A percentile compares a stretch with the other conserved stretches of the same genome.
These are phyloP conservation scores for Globisporangium carolinianum DNA, from an alignment of 352 stramenopile genomes.

Conservation along the genomic window DNA sequence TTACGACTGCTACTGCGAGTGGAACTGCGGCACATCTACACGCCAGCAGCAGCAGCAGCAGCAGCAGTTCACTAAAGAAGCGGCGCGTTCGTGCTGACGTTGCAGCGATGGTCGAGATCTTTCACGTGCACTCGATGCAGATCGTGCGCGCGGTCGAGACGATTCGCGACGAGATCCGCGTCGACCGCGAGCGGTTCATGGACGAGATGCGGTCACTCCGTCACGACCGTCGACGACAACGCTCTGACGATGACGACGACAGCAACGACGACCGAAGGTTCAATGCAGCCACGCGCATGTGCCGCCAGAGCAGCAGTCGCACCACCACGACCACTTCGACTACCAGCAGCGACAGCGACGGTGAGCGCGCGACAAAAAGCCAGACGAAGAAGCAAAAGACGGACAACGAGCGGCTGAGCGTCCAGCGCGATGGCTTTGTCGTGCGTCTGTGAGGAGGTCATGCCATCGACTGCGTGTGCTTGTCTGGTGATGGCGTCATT, in stretches of 20 bases:
- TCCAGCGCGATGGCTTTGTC: conserved; percentile 10
- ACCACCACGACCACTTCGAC: not conserved
- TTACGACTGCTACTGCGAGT: no score
- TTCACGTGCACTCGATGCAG: conserved; percentile 9
- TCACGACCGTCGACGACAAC: not conserved
- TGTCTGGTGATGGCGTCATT: no score
- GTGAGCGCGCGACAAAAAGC: not conserved
- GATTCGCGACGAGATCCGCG: conserved; percentile 11
- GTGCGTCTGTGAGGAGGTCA: not conserved
- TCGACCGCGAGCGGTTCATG: conserved; percentile 5
- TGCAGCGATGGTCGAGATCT: not conserved
- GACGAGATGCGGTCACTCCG: conserved; percentile 5
- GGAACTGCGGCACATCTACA: not conserved
- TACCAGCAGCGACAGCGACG: not conserved
- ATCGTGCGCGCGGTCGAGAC: conserved; percentile 6
- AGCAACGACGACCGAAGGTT: not conserved
- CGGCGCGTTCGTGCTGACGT: not conserved
- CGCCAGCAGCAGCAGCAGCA: not conserved
- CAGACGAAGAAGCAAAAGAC: conserved; percentile 5
- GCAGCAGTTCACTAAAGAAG: not conserved
- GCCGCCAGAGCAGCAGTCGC: not conserved
- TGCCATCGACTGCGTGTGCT: no score
- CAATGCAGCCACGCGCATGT: no score
- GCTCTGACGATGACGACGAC: not conserved
- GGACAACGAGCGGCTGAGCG: conserved; percentile 4